These are phyloP conservation scores for Medicago arabica DNA, from an alignment of 306 rosid species.

Conservation along the genomic window DNA sequence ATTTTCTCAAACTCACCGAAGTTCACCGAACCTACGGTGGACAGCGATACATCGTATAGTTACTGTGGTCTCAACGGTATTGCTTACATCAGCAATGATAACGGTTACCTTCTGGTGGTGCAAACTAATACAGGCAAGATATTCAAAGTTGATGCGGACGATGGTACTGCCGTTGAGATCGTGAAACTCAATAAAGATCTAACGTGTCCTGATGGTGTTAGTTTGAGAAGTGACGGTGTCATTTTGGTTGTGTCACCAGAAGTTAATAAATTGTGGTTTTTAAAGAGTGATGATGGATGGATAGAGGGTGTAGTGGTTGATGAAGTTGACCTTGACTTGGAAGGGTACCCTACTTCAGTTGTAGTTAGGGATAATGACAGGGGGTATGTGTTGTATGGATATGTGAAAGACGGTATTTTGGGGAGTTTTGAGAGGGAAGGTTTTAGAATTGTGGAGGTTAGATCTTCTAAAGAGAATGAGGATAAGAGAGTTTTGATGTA, in stretches of 20 bases:
- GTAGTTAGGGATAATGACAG: constrained; percentile 52
- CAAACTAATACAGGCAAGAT: constrained; percentile 79
- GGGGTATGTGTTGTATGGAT: constrained; percentile 72
- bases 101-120: constrained; percentile 72
- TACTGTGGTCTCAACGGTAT: constrained; percentile 75
- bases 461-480: constrained; percentile 51
- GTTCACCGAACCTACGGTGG: constrained; percentile 56
- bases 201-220: constrained; percentile 59
- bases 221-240: constrained; percentile 60
- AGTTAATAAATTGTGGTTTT: constrained; percentile 54
- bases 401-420: constrained; percentile 50
- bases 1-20: constrained; percentile 62
- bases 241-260: constrained; percentile 66
- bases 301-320: constrained; percentile 61
- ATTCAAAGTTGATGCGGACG: constrained; percentile 68
- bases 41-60: constrained; percentile 37
- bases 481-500: constrained; percentile 56
- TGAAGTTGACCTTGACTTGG: constrained; percentile 60
- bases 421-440: constrained; percentile 55
- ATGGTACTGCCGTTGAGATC: constrained; percentile 56
- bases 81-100: constrained; percentile 69
- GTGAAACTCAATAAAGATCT: constrained; percentile 59
- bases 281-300: constrained; percentile 80
- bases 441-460: constrained; percentile 65
- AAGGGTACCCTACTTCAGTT: constrained; percentile 66